phyloP scores from a whole-genome alignment of 352 stramenopile genomes.

The Pythium sukuiense region DNA sequence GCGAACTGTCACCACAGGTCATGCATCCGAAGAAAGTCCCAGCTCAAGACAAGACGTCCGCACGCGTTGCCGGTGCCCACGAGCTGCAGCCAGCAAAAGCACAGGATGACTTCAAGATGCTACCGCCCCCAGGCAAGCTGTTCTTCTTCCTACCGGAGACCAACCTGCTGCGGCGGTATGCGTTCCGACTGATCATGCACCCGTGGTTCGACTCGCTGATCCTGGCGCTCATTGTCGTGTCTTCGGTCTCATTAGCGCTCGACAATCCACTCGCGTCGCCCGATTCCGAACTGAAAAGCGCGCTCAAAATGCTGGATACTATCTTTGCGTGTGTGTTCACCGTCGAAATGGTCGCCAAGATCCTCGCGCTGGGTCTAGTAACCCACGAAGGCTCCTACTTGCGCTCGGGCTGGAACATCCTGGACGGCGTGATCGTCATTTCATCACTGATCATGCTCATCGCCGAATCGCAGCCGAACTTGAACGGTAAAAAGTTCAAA shows the following conservation, averaged over 20 bases:
- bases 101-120: constrained; percentile 8
- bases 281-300: constrained; percentile 32
- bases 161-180: constrained; percentile 38
- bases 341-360: constrained; percentile 89
- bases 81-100: neutral
- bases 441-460: constrained; percentile 75
- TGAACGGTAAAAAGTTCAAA: constrained; percentile 50
- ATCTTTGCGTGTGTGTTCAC: constrained; percentile 80
- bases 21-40: neutral
- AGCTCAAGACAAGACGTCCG: neutral
- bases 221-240: constrained; percentile 80
- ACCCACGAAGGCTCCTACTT: constrained; percentile 76
- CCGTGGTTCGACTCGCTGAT: constrained; percentile 80
- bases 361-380: constrained; percentile 82
- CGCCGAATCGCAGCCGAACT: constrained; percentile 39
- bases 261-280: constrained; percentile 84
- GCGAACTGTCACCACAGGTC: constrained; percentile 26
- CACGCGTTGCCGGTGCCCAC: neutral
- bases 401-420: constrained; percentile 85
- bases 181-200: constrained; percentile 59
- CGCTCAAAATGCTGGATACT: constrained; percentile 71
- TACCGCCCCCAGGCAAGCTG: constrained; percentile 25
- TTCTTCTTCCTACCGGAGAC: constrained; percentile 56
- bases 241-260: constrained; percentile 80
- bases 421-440: constrained; percentile 89